Percentiles rank a stretch among this genome's conserved stretches.
Evolutionary conservation across 805 yeast species (phyloP).

Genomic region (Monosporozyma siamensis): DNA sequence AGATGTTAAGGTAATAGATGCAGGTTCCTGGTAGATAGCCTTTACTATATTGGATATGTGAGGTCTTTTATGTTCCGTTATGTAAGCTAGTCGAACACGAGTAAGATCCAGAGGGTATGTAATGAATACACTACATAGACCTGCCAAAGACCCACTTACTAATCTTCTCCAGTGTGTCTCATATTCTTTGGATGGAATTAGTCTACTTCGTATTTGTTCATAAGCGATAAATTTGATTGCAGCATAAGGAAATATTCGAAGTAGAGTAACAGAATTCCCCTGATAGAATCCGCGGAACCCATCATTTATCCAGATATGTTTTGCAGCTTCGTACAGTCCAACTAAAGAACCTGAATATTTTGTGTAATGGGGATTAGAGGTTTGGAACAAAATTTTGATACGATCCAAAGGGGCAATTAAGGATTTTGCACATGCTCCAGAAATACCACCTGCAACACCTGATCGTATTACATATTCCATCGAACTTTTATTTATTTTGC

Average conservation of each 20-base stretch:
- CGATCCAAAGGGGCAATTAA: slow-evolving; percentile 92
- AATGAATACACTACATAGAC: slow-evolving; percentile 73
- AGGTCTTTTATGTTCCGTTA: slow-evolving; percentile 40
- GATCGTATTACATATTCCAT: slow-evolving; percentile 71
- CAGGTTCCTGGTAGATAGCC: slow-evolving; percentile 26
- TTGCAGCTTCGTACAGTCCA: slow-evolving; percentile 70
- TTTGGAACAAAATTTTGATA: slow-evolving; percentile 89
- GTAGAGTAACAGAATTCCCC: slow-evolving; percentile 89
- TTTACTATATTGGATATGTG: slow-evolving; percentile 21
- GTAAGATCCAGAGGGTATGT: slow-evolving; percentile 90
- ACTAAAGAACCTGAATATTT: slow-evolving; percentile 69
- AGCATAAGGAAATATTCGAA: slow-evolving; percentile 92
- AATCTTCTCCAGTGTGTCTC: slow-evolving; percentile 79
- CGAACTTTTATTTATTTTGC: slow-evolving; percentile 50
- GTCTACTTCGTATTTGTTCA: slow-evolving; percentile 74
- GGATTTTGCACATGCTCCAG: slow-evolving; percentile 95
- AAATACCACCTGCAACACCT: slow-evolving; percentile 90
- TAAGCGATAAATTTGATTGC: slow-evolving; percentile 94
- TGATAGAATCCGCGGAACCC: slow-evolving; percentile 80
- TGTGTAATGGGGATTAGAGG: slow-evolving; percentile 81
- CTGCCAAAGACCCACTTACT: slow-evolving; percentile 84
- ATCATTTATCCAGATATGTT: slow-evolving; percentile 53
- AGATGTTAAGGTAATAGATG: slow-evolving; percentile 25
- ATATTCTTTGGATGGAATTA: slow-evolving; percentile 64
- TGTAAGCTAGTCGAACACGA: slow-evolving; percentile 86